These are phyloP conservation scores for Trichosporon ovoides DNA, from an alignment of 1,284 basidiomycete species.

Conservation along the genomic window DNA sequence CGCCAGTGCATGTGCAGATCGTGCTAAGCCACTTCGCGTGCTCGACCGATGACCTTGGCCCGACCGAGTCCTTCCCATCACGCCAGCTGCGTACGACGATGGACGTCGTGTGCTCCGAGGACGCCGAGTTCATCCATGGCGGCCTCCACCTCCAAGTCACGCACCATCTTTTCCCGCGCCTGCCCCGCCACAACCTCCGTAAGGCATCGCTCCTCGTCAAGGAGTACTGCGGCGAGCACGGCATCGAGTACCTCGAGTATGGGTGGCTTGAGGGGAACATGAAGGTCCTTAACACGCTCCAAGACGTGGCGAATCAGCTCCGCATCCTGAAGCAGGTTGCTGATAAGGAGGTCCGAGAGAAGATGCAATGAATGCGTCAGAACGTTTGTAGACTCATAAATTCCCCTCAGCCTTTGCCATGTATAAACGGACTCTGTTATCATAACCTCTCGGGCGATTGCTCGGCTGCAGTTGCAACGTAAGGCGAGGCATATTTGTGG, in stretches of 20 bases:
- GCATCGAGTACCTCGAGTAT: constrained; percentile 82
- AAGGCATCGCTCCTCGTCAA: constrained; percentile 75
- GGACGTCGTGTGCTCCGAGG: constrained; percentile 81
- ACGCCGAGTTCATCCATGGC: constrained; percentile 84
- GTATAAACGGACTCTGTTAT: background rate
- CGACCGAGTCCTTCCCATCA: constrained; percentile 82
- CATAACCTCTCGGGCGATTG: background rate
- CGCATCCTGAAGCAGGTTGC: constrained; percentile 46
- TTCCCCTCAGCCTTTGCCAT: background rate
- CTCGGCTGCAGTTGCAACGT: no score
- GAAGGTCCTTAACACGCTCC: constrained; percentile 43
- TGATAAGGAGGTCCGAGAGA: constrained; percentile 41
- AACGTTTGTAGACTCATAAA: background rate
- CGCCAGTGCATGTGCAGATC: constrained; percentile 62
- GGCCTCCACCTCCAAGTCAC: constrained; percentile 92
- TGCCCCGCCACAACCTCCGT: constrained; percentile 88
- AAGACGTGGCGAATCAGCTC: constrained; percentile 48
- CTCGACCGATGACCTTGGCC: constrained; percentile 86
- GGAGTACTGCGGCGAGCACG: constrained; percentile 76
- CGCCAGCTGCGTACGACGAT: constrained; percentile 94
- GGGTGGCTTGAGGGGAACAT: constrained; percentile 68
- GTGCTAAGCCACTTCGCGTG: constrained; percentile 97
- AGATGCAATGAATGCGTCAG: constrained; percentile 8
- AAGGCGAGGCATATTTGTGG: no score
- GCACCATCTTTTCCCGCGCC: constrained; percentile 91